phyloP scores from a whole-genome alignment of 1,139 yeast genomes.

The Pichia sp. region DNA sequence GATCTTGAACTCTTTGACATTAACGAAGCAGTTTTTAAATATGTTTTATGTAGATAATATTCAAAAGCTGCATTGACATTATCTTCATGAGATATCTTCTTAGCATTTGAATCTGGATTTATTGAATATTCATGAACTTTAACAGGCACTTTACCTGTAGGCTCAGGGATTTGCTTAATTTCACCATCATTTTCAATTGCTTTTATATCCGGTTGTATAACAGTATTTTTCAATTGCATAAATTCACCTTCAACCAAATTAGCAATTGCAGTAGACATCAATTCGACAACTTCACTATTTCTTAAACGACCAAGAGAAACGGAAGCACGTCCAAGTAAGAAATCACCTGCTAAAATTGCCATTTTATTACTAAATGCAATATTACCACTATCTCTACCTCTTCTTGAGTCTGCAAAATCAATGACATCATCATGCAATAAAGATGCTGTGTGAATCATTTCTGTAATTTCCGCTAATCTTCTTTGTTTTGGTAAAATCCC shows the following conservation, averaged over 20 bases:
- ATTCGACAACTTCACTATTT: slow-evolving; percentile 95
- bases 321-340: slow-evolving; percentile 89
- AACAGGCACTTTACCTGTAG: slow-evolving; percentile 61
- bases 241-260: slow-evolving; percentile 97
- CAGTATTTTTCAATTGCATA: slow-evolving; percentile 94
- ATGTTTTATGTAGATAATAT: slow-evolving; percentile 90
- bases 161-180: slow-evolving; percentile 46
- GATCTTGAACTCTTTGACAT: slow-evolving; percentile 95
- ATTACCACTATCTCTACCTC: slow-evolving; percentile 90
- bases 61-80: slow-evolving; percentile 85
- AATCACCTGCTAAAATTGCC: slow-evolving; percentile 97
- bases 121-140: slow-evolving; percentile 57
- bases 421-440: slow-evolving; percentile 94
- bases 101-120: slow-evolving; percentile 7
- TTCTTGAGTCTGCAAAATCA: slow-evolving; percentile 83
- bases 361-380: slow-evolving; percentile 92
- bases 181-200: slow-evolving; percentile 41
- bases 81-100: slow-evolving; percentile 56
- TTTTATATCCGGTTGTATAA: slow-evolving; percentile 45
- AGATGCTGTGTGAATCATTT: slow-evolving; percentile 98
- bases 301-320: slow-evolving; percentile 89
- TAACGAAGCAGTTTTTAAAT: slow-evolving; percentile 87
- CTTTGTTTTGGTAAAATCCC: slow-evolving; percentile 92
- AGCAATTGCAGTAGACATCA: slow-evolving; percentile 92
- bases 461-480: slow-evolving; percentile 92